Conservation (phyloP, 352 stramenopile species). For the Plasmopara viticola region DNA sequence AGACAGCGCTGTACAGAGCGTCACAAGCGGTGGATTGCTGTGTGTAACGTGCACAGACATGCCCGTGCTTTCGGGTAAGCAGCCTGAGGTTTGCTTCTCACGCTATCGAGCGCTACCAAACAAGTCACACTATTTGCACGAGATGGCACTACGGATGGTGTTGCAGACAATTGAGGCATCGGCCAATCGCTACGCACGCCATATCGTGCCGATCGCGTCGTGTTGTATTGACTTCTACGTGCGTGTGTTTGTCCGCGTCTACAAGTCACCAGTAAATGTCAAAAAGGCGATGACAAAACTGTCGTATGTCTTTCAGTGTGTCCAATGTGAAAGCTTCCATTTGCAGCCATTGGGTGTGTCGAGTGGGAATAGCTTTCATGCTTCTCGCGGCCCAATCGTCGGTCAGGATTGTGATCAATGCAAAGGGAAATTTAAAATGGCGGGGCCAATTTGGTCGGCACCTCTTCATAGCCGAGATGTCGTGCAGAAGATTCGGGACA, state of each 20-base stretch:
- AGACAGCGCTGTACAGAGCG: slow-evolving; percentile 92
- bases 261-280: slow-evolving; percentile 92
- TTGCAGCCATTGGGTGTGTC: slow-evolving; percentile 89
- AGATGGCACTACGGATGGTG: slow-evolving; percentile 88
- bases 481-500: slow-evolving; percentile 76
- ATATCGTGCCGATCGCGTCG: slow-evolving; percentile 96
- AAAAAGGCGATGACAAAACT: slow-evolving; percentile 91
- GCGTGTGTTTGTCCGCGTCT: slow-evolving; percentile 98
- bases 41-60: slow-evolving; percentile 99
- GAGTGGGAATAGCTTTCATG: slow-evolving; percentile 82
- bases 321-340: slow-evolving; percentile 97
- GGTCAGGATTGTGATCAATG: slow-evolving; percentile 76
- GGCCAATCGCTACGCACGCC: slow-evolving; percentile 94
- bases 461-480: slow-evolving; percentile 93
- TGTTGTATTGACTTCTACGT: slow-evolving; percentile 99
- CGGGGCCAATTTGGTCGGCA: slow-evolving; percentile 95
- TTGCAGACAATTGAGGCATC: slow-evolving; percentile 93
- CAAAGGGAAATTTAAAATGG: slow-evolving; percentile 85
- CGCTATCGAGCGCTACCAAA: slow-evolving; percentile 79
- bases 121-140: slow-evolving; percentile 85
- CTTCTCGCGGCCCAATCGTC: slow-evolving; percentile 65
- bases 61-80: slow-evolving; percentile 86
- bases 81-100: slow-evolving; percentile 86
- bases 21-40: slow-evolving; percentile 94
- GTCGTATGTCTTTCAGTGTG: slow-evolving; percentile 88